Evolutionary conservation across 2,329 filamentous ascomycete genomes (phyloP).

Genomic region (Calonectria pauciramosa): DNA sequence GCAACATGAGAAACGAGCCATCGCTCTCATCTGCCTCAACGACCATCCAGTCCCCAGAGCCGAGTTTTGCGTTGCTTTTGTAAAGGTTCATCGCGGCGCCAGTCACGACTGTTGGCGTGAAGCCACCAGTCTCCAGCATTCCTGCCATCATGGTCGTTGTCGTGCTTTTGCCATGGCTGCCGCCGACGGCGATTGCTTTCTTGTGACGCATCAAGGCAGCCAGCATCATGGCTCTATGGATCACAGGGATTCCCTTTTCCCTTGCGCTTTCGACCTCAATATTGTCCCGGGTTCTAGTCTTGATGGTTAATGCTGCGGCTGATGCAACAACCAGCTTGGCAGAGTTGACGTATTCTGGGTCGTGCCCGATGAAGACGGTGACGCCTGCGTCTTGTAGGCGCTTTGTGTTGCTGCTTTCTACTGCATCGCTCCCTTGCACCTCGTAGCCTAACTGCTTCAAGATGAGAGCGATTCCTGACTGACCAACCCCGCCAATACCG

Average conservation of each 20-base stretch:
- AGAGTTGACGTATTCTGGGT: background rate
- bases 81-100: background rate
- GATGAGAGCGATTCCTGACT: background rate
- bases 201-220: background rate
- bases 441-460: background rate
- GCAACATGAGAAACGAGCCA: background rate
- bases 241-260: background rate
- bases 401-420: background rate
- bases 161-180: slow-evolving; percentile 6
- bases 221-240: background rate
- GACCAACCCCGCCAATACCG: background rate
- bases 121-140: background rate
- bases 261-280: background rate
- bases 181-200: background rate
- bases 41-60: slow-evolving; percentile 1
- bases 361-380: background rate
- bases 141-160: background rate
- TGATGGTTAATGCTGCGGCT: background rate
- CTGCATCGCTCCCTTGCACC: background rate
- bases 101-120: background rate
- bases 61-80: background rate
- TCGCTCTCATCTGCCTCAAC: background rate
- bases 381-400: background rate
- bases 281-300: background rate
- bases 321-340: background rate